Conservation (phyloP, 352 stramenopile species). For the Hyaloperonospora arabidopsidis region DNA sequence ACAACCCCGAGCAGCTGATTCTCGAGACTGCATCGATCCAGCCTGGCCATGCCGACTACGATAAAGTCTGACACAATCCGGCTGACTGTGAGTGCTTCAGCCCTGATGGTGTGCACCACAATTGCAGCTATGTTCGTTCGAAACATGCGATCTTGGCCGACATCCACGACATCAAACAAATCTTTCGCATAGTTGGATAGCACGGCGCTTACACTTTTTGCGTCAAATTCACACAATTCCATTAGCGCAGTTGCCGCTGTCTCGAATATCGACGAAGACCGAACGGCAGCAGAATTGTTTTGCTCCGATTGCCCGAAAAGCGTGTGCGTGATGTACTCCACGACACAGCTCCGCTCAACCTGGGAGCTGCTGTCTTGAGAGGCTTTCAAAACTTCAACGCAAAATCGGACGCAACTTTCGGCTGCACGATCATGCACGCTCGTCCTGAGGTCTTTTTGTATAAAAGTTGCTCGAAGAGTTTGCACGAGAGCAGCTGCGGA, state of each 20-base stretch:
- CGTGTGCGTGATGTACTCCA: constrained; percentile 47
- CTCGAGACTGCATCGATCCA: constrained; percentile 11
- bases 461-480: constrained; percentile 23
- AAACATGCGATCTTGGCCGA: constrained; percentile 29
- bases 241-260: constrained; percentile 32
- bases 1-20: constrained; percentile 16
- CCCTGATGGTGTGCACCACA: constrained; percentile 20
- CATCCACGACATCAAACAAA: constrained; percentile 19
- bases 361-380: constrained; percentile 6
- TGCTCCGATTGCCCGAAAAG: constrained; percentile 23
- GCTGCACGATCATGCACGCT: constrained; percentile 31
- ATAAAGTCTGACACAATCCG: constrained; percentile 23
- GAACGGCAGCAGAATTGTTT: not conserved
- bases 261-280: constrained; percentile 23
- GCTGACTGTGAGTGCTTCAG: constrained; percentile 10
- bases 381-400: constrained; percentile 37
- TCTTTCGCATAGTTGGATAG: constrained; percentile 17
- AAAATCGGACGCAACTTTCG: constrained; percentile 50
- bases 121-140: constrained; percentile 34
- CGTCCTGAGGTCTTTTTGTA: constrained; percentile 33
- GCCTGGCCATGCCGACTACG: constrained; percentile 11
- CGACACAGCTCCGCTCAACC: constrained; percentile 26
- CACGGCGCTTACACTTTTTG: constrained; percentile 21
- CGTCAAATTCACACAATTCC: constrained; percentile 28
- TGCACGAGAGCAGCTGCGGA: constrained; percentile 22